Evolutionary conservation across 2,329 filamentous ascomycete species (phyloP).

Genomic region (Sarocladium strictum): DNA sequence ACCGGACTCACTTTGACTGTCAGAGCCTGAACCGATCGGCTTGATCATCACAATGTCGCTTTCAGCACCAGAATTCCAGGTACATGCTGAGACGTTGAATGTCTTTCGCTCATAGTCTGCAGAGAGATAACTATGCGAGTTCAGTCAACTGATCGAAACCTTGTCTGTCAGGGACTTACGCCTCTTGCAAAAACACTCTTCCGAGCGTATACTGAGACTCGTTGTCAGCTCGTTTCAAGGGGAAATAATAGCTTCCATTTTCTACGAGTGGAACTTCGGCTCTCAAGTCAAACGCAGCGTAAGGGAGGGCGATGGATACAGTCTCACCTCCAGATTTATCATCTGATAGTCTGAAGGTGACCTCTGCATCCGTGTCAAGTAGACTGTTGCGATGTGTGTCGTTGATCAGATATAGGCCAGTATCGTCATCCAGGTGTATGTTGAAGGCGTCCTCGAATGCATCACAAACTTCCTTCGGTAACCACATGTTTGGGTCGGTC

Average conservation of each 20-base stretch:
- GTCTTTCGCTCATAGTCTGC: conserved; percentile 3
- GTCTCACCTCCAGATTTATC: neutral
- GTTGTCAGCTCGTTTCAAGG: neutral
- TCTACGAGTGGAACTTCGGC: neutral
- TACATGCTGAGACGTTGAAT: conserved; percentile 1
- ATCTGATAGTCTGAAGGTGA: conserved; percentile 1
- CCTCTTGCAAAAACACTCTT: conserved; percentile 4
- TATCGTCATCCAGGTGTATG: neutral
- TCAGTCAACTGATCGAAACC: neutral
- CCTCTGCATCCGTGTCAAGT: neutral
- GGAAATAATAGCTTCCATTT: conserved; percentile 6
- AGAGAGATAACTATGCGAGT: neutral
- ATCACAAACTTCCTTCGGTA: neutral
- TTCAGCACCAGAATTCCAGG: neutral
- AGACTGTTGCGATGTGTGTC: neutral
- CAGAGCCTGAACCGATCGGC: neutral
- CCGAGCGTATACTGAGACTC: neutral
- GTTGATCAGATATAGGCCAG: neutral
- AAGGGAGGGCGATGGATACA: neutral
- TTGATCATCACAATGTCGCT: neutral
- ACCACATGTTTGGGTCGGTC: neutral
- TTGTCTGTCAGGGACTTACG: neutral
- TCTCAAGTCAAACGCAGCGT: conserved; percentile 1
- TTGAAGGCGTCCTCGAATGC: conserved; percentile 1
- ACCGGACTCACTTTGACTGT: neutral